These are phyloP conservation scores for Pulicaria dysenterica DNA, from an alignment of 129 eudicot species.

Conservation along the genomic window DNA sequence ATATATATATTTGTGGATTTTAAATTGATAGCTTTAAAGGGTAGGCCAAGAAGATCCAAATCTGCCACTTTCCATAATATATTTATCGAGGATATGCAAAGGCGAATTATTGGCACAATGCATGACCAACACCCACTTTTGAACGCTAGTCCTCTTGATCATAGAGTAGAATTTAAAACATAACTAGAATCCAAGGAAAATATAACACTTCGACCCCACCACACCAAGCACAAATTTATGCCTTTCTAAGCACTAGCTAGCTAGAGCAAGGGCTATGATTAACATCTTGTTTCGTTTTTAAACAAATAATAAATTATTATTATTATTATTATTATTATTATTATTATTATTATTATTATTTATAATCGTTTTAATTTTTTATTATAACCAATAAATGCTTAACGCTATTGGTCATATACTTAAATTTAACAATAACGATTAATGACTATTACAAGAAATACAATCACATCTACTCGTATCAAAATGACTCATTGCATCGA, in stretches of 20 bases:
- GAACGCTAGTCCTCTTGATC: slow-evolving; percentile 30
- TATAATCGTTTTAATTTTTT: too few relatives aligned
- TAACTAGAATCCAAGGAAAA: slow-evolving; percentile 48
- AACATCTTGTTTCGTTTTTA: background rate
- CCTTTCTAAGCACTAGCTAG: slow-evolving; percentile 20
- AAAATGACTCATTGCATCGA: too few relatives aligned
- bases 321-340: too few relatives aligned
- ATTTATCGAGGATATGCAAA: slow-evolving; percentile 31
- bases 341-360: too few relatives aligned
- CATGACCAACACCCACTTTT: slow-evolving; percentile 45
- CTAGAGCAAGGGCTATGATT: slow-evolving; percentile 22
- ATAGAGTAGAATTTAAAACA: slow-evolving; percentile 31
- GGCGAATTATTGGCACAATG: slow-evolving; percentile 44
- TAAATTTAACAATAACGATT: too few relatives aligned
- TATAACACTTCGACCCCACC: slow-evolving; percentile 49
- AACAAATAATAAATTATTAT: background rate
- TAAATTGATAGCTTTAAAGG: slow-evolving; percentile 26
- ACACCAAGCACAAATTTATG: slow-evolving; percentile 43
- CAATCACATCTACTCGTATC: too few relatives aligned
- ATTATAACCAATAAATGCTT: too few relatives aligned
- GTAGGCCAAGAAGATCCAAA: slow-evolving; percentile 35
- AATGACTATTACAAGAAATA: too few relatives aligned
- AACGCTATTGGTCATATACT: too few relatives aligned
- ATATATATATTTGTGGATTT: background rate
- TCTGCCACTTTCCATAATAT: slow-evolving; percentile 4